Conservation (phyloP, 2,329 filamentous ascomycete genomes). For the Arachnomyces sp. region DNA sequence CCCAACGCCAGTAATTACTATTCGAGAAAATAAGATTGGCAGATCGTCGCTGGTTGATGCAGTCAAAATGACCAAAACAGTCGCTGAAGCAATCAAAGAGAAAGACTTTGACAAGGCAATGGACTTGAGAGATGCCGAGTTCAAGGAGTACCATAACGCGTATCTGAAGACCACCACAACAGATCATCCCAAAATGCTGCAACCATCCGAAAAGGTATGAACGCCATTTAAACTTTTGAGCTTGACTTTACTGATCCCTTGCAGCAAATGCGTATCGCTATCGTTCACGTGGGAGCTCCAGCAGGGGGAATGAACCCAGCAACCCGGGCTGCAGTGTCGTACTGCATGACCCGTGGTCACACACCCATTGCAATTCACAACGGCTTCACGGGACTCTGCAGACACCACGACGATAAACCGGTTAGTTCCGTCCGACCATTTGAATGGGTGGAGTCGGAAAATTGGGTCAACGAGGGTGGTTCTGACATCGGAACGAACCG, state of each 20-base stretch:
- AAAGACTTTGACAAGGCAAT: constrained; percentile 86
- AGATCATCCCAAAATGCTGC: constrained; percentile 58
- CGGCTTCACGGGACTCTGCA: constrained; percentile 86
- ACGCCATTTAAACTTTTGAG: too few species aligned
- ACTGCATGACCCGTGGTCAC: constrained; percentile 87
- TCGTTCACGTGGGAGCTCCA: constrained; percentile 93
- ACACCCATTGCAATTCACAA: constrained; percentile 91
- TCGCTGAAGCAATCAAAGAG: constrained; percentile 70
- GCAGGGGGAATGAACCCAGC: constrained; percentile 98
- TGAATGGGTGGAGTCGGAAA: constrained; percentile 87
- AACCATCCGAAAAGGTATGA: constrained; percentile 64
- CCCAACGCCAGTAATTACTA: constrained; percentile 88
- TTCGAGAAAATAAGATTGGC: constrained; percentile 96
- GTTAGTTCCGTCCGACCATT: constrained; percentile 76
- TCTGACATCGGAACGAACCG: constrained; percentile 98
- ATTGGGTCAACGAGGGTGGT: constrained; percentile 92
- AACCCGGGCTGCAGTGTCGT: constrained; percentile 84
- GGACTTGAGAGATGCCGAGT: constrained; percentile 83
- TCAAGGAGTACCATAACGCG: constrained; percentile 82
- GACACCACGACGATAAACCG: constrained; percentile 80
- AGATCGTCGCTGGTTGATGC: constrained; percentile 83
- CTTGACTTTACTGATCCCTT: too few species aligned
- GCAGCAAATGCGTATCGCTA: constrained; percentile 83
- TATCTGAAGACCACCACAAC: constrained; percentile 88
- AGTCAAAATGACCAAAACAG: constrained; percentile 75